Conservation (phyloP, 306 rosid genomes). For the Potentilla sterilis region DNA sequence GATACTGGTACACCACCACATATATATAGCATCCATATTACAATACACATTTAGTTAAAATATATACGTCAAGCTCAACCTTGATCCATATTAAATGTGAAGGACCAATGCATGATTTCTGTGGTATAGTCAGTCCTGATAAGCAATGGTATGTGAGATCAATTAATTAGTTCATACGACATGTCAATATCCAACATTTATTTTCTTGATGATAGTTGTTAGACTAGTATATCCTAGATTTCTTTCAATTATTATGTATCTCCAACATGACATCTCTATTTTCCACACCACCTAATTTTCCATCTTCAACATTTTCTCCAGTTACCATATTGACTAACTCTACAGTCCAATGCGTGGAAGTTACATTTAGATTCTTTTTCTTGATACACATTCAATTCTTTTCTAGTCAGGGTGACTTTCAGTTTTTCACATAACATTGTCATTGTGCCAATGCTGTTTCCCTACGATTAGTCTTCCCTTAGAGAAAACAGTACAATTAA, state of each 20-base stretch:
- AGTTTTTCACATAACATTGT: not conserved
- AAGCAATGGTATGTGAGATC: slow-evolving; percentile 15
- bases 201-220: not conserved
- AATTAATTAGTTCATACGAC: slow-evolving; percentile 19
- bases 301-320: not conserved
- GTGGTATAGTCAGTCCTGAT: slow-evolving; percentile 15
- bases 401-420: not conserved
- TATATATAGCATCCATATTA: slow-evolving; percentile 11
- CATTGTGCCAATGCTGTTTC: not conserved
- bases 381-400: not conserved
- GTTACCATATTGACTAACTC: not conserved
- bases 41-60: not conserved
- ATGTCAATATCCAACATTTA: not conserved
- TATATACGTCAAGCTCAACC: not conserved
- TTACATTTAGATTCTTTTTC: slow-evolving; percentile 4
- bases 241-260: not conserved
- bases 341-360: slow-evolving; percentile 21
- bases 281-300: slow-evolving; percentile 45
- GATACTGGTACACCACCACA: not conserved
- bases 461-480: not conserved
- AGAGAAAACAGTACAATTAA: not conserved
- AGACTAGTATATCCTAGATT: not conserved
- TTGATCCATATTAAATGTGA: slow-evolving; percentile 11
- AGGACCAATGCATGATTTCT: slow-evolving; percentile 1
- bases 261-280: slow-evolving; percentile 8